Conservation (phyloP, 352 stramenopile genomes). For the Phytophthora pisi region DNA sequence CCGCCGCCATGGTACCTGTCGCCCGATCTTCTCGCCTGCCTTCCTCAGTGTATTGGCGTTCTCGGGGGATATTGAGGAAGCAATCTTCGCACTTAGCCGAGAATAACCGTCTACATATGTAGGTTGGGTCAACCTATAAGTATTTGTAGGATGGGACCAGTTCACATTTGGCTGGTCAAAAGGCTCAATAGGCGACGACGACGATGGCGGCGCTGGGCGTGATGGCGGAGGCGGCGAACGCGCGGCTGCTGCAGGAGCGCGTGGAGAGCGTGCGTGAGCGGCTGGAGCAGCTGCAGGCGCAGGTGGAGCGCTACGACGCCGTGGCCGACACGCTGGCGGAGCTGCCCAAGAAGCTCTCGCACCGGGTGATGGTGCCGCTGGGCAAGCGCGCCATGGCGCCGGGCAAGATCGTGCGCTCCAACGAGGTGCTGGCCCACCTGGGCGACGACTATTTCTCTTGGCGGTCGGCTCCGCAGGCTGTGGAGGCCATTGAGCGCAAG, state of each 20-base stretch:
- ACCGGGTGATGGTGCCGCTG: slow-evolving; percentile 84
- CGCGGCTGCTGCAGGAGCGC: slow-evolving; percentile 67
- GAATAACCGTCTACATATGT: too few species aligned
- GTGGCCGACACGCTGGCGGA: slow-evolving; percentile 63
- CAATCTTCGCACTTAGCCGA: slow-evolving; percentile 13
- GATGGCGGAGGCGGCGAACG: slow-evolving; percentile 54
- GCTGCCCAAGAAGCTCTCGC: slow-evolving; percentile 79
- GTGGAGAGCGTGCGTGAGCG: slow-evolving; percentile 63
- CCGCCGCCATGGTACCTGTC: slow-evolving; percentile 41
- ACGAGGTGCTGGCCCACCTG: slow-evolving; percentile 83
- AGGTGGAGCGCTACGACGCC: slow-evolving; percentile 59
- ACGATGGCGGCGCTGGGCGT: slow-evolving; percentile 36
- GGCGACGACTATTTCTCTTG: slow-evolving; percentile 86
- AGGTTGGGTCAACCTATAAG: too few species aligned
- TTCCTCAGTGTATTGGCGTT: neutral
- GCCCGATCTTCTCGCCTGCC: neutral
- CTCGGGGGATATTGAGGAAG: neutral
- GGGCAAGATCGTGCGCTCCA: slow-evolving; percentile 83
- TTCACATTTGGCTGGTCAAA: neutral
- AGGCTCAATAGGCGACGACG: neutral
- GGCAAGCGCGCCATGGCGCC: slow-evolving; percentile 86
- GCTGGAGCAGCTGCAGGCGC: slow-evolving; percentile 56
- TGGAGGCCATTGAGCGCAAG: slow-evolving; percentile 76
- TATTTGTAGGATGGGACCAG: too few species aligned
- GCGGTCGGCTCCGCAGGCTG: slow-evolving; percentile 64